Evolutionary conservation across 2,329 filamentous ascomycete genomes (phyloP).

Genomic region (Exophiala sideris): DNA sequence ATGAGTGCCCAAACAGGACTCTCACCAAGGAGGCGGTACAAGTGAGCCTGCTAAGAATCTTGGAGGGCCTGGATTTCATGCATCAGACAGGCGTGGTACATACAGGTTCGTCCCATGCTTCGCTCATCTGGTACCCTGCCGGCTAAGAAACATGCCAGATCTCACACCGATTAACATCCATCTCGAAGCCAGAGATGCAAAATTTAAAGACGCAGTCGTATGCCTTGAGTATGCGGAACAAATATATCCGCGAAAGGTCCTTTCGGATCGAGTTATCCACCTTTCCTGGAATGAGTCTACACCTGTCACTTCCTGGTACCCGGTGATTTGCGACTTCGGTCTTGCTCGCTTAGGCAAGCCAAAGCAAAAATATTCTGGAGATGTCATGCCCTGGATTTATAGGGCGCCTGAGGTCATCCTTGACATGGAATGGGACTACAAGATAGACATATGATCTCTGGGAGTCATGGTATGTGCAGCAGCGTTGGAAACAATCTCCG

Average conservation of each 20-base stretch:
- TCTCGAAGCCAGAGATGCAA: too few relatives aligned
- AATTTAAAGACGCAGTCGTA: too few relatives aligned
- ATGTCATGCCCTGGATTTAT: conserved; percentile 31
- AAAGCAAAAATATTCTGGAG: conserved; percentile 19
- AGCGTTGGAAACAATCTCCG: background rate
- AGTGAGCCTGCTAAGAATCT: background rate
- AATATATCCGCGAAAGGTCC: conserved; percentile 28
- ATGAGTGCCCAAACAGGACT: background rate
- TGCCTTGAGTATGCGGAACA: too few relatives aligned
- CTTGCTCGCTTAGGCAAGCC: conserved; percentile 22
- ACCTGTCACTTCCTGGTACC: conserved; percentile 22
- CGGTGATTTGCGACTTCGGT: conserved; percentile 32
- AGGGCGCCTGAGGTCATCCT: conserved; percentile 33
- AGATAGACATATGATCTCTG: conserved; percentile 34
- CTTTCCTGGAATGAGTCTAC: conserved; percentile 20
- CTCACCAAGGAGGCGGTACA: background rate
- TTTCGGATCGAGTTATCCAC: conserved; percentile 32
- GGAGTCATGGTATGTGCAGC: conserved; percentile 28
- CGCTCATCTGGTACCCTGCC: background rate
- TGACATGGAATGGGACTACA: conserved; percentile 31
- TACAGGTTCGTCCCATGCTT: conserved; percentile 25
- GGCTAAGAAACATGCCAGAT: conserved; percentile 3
- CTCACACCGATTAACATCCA: background rate
- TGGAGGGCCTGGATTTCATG: conserved; percentile 23
- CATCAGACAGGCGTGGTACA: conserved; percentile 29